Evolutionary conservation across 257 asterid genomes (phyloP).

Genomic region (Osmanthus fragrans): DNA sequence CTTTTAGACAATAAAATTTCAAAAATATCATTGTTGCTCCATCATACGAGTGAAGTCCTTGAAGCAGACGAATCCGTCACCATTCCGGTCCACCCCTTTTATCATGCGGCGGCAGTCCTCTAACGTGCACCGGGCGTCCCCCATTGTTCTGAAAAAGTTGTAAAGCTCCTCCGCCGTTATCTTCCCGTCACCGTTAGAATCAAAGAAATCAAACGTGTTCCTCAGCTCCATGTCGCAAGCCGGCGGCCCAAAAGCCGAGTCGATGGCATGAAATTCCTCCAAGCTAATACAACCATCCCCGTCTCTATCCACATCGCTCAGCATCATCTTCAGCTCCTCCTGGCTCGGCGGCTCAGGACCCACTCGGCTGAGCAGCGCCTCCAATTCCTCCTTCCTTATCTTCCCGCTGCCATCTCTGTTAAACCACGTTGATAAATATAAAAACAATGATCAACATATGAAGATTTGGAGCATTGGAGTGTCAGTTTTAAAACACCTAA

Average conservation of each 20-base stretch:
- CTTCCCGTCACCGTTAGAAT: slow-evolving; percentile 30
- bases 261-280: slow-evolving; percentile 27
- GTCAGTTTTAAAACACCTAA: background rate
- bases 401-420: slow-evolving; percentile 29
- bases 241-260: slow-evolving; percentile 24
- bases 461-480: too few relatives aligned
- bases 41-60: slow-evolving; percentile 35
- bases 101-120: slow-evolving; percentile 35
- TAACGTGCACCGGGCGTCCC: slow-evolving; percentile 26
- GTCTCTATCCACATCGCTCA: slow-evolving; percentile 20
- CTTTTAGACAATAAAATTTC: too few relatives aligned
- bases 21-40: slow-evolving; percentile 23
- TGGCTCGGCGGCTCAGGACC: slow-evolving; percentile 19
- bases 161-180: slow-evolving; percentile 32
- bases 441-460: background rate
- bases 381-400: slow-evolving; percentile 23
- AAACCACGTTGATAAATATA: background rate
- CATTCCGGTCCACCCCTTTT: slow-evolving; percentile 26
- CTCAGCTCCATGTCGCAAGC: slow-evolving; percentile 23
- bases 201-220: slow-evolving; percentile 29
- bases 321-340: slow-evolving; percentile 26
- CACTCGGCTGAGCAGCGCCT: slow-evolving; percentile 19
- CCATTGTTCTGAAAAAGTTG: slow-evolving; percentile 13
- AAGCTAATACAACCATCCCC: slow-evolving; percentile 34
- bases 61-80: slow-evolving; percentile 31